These are phyloP conservation scores for Boletus rufocinnamomeus DNA, from an alignment of 768 basidiomycete genomes.

Conservation along the genomic window DNA sequence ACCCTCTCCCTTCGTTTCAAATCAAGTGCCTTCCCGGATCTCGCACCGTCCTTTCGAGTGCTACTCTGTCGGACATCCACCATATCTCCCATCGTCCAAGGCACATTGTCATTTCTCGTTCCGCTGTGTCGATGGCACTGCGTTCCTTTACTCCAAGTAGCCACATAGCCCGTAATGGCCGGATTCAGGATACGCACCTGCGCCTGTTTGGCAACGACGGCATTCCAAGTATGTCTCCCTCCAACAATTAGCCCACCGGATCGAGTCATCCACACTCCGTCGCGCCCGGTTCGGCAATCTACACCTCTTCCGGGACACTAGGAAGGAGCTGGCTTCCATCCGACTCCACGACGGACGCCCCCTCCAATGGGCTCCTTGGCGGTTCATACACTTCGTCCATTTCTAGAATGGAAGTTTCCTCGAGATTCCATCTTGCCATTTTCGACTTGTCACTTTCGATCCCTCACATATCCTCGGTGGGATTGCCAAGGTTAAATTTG, in stretches of 20 bases:
- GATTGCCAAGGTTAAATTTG: constrained; percentile 5
- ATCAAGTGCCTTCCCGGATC: too few relatives aligned
- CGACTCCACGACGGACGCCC: constrained; percentile 6
- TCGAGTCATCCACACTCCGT: constrained; percentile 8
- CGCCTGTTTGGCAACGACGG: background rate
- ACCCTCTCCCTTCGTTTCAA: background rate
- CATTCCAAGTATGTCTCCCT: background rate
- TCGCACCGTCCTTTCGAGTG: background rate
- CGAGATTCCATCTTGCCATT: constrained; percentile 22
- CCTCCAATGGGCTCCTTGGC: background rate
- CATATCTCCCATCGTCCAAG: constrained; percentile 10
- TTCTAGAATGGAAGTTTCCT: constrained; percentile 16
- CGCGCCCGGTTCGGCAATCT: constrained; percentile 9
- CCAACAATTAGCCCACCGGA: constrained; percentile 12
- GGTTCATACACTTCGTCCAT: constrained; percentile 5
- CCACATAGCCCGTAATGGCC: background rate
- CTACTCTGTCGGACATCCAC: constrained; percentile 1
- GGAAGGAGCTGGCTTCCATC: constrained; percentile 6
- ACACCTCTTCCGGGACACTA: background rate
- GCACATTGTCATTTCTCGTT: background rate
- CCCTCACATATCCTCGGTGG: constrained; percentile 7
- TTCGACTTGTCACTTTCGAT: constrained; percentile 8
- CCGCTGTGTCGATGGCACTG: background rate
- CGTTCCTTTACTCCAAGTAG: background rate
- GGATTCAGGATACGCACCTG: background rate